Conservation (phyloP, 2,329 filamentous ascomycete genomes). For the Xylaria sp. region DNA sequence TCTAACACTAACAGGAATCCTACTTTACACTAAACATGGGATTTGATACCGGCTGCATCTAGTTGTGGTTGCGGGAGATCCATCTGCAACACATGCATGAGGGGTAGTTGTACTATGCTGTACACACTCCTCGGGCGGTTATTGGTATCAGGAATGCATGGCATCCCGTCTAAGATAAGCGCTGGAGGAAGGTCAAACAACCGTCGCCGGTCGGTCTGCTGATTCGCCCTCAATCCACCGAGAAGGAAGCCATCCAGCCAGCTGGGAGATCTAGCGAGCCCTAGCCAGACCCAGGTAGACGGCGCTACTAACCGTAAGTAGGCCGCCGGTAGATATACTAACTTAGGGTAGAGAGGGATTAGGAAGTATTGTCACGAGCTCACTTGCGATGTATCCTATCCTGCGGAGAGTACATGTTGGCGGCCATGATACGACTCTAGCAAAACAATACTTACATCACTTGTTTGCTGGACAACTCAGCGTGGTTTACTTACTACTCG, state of each 20-base stretch:
- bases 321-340: slow-evolving; percentile 9
- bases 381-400: neutral
- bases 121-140: neutral
- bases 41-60: slow-evolving; percentile 20
- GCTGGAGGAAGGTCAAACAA: slow-evolving; percentile 1
- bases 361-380: neutral
- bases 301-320: slow-evolving; percentile 31
- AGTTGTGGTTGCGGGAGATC: slow-evolving; percentile 20
- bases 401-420: neutral
- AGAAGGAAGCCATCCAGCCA: slow-evolving; percentile 31
- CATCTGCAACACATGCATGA: slow-evolving; percentile 24
- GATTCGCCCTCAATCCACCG: slow-evolving; percentile 21
- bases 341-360: slow-evolving; percentile 3
- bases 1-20: slow-evolving; percentile 8
- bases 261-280: slow-evolving; percentile 34
- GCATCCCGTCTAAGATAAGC: slow-evolving; percentile 16
- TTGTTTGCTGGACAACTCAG: neutral
- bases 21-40: slow-evolving; percentile 7
- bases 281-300: slow-evolving; percentile 30
- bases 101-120: slow-evolving; percentile 1
- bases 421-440: neutral
- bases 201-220: slow-evolving; percentile 17
- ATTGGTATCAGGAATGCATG: slow-evolving; percentile 1
- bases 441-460: neutral
- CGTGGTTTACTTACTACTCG: slow-evolving; percentile 4